Percentiles rank a stretch among this genome's conserved stretches.
These are phyloP conservation scores for Scheffersomyces stipitis DNA, from an alignment of 805 yeast genomes.

Conservation along the genomic window DNA sequence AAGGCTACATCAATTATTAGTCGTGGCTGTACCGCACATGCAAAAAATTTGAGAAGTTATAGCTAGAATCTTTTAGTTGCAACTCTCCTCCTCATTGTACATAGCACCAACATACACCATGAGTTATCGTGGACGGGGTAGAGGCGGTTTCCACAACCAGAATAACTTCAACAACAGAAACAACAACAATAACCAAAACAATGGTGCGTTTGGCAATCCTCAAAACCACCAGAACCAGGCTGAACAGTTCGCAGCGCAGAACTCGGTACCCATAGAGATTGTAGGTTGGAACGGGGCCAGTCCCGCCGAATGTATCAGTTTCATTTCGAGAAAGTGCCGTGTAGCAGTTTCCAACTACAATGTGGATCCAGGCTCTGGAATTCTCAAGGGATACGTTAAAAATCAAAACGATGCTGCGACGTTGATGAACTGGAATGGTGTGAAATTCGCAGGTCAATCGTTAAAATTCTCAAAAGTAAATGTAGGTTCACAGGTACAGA, in stretches of 20 bases:
- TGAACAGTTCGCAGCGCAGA: conserved; percentile 28
- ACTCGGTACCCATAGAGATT: conserved; percentile 56
- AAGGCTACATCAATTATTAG: no score
- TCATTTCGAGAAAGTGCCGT: conserved; percentile 66
- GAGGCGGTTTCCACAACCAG: conserved; percentile 13
- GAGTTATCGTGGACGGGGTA: conserved; percentile 41
- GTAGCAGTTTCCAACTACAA: conserved; percentile 52
- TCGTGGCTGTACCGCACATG: no score
- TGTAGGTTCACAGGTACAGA: conserved; percentile 4
- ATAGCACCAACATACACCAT: conserved; percentile 15
- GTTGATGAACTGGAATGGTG: conserved; percentile 67
- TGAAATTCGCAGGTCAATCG: conserved; percentile 73
- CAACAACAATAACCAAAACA: conserved; percentile 14
- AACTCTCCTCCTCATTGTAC: not conserved
- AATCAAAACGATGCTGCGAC: conserved; percentile 56
- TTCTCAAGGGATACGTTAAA: conserved; percentile 59
- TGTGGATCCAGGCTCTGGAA: conserved; percentile 49
- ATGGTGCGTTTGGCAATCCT: no score
- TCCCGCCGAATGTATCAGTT: conserved; percentile 63
- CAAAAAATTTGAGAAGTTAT: no score
- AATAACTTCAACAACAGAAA: conserved; percentile 10
- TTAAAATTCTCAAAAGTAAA: conserved; percentile 50
- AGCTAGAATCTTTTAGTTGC: no score
- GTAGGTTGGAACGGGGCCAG: conserved; percentile 83
- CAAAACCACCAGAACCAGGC: conserved; percentile 22